These are phyloP conservation scores for Acanthamoeba triangularis DNA, from an alignment of 208 protist species.

Conservation along the genomic window DNA sequence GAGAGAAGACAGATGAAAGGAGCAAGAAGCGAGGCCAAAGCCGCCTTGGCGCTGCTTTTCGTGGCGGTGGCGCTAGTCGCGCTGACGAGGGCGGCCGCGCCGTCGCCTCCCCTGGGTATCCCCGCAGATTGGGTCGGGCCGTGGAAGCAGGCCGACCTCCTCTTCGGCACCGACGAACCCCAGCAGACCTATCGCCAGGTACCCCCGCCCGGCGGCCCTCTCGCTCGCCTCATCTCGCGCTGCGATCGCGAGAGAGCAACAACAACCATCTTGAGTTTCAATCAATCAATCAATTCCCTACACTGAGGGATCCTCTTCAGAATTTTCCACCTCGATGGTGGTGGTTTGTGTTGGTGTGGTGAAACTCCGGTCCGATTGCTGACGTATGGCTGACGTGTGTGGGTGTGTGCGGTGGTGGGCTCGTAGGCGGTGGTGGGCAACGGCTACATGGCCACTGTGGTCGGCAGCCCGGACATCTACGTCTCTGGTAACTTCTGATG, in stretches of 20 bases:
- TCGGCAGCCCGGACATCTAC: slow-evolving; percentile 13
- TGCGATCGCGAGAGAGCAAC: no score
- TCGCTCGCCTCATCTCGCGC: no score
- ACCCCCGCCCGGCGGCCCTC: no score
- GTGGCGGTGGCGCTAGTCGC: background rate
- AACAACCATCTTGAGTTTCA: no score
- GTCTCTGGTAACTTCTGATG: background rate
- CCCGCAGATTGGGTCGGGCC: background rate
- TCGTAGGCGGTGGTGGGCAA: slow-evolving; percentile 4
- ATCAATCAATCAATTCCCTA: background rate
- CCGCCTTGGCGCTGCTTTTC: background rate
- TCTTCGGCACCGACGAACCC: background rate
- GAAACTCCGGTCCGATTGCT: background rate
- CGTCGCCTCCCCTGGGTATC: background rate
- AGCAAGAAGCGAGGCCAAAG: background rate
- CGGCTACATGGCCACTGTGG: slow-evolving; percentile 13
- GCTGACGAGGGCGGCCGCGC: background rate
- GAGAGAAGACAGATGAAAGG: background rate
- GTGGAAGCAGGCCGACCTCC: background rate
- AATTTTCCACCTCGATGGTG: background rate
- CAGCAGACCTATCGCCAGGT: slow-evolving; percentile 7
- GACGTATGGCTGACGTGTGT: no score
- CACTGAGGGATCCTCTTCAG: background rate
- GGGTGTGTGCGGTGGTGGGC: background rate
- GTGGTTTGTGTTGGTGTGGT: background rate